Base-by-base conservation (phyloP, 257 asterid genomes). In the Apocynum venetum region DNA sequence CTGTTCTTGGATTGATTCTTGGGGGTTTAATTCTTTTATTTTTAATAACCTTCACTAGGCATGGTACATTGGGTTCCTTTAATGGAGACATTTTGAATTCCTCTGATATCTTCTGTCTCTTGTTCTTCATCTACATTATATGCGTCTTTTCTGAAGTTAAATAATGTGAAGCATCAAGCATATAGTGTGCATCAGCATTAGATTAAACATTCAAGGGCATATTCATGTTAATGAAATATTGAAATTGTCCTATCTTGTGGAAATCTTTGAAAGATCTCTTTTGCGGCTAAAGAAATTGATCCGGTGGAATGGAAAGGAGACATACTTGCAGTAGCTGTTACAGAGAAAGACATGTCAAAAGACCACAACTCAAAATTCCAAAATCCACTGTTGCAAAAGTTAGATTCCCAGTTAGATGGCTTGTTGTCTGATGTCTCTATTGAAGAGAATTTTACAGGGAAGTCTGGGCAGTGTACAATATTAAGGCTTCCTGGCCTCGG, bases 261-360 rank as follows among this genome's bases (percentile, higher is more conserved):
- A 44, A 68, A 72, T 64, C 79, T 65, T 74, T 75, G 76, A 74
- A 80, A 95, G 98, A 89, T 96, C 80, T 86, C 97, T 56, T 86
- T 96, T 86, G 81, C 90, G 56, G 97, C 97, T 40, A 93, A 96
- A 89, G 98, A 91, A 76, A 84, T 88, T 70, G 97, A 93, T 84
- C 79, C 92, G 86, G 89, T 85, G 4, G 96, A 90, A 86, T 96
- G 99, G 99, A 96, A 93, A 88, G 99, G 99, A 66, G 99, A 93
- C 85, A 86, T 96, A 64, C 97, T 96, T 63, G 97, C 94, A 20
- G 94, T 96, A 51, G 99, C 97, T 17, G 95, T 91, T 70, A 86
- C 97, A 0, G 97, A 90, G 85, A 90, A 84, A 79, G 99, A 96
- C 85, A 77, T 85, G 96, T 88, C 83, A 4, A 96, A 87, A 86